Conservation (phyloP, 2,329 filamentous ascomycete species). For the Chrysoporthe puriensis region DNA sequence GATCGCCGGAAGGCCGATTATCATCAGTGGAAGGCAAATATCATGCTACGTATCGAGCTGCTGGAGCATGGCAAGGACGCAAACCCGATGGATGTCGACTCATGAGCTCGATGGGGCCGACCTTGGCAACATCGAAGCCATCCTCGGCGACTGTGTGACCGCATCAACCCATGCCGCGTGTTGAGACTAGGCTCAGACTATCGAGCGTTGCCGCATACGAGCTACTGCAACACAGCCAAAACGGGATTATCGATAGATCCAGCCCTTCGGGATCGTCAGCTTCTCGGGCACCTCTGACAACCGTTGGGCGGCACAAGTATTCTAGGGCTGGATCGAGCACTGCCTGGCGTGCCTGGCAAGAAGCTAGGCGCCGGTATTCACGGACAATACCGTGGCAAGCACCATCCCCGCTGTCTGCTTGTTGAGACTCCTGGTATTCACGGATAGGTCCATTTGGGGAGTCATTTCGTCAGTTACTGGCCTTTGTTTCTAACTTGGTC, state of each 20-base stretch:
- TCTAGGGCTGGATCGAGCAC: background rate
- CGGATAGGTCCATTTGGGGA: no score
- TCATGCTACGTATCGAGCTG: conserved; percentile 56
- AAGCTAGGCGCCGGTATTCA: background rate
- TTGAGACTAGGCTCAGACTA: conserved; percentile 11
- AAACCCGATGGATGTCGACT: conserved; percentile 29
- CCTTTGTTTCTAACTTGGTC: no score
- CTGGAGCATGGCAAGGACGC: conserved; percentile 26
- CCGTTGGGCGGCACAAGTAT: conserved; percentile 10
- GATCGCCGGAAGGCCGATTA: conserved; percentile 65
- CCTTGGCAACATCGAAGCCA: background rate
- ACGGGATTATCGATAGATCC: conserved; percentile 14
- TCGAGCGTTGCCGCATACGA: conserved; percentile 1
- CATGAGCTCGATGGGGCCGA: conserved; percentile 17
- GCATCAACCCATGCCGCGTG: background rate
- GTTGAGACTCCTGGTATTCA: no score
- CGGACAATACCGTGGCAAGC: no score
- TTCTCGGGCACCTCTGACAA: conserved; percentile 7
- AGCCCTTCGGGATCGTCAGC: conserved; percentile 12
- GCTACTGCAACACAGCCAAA: conserved; percentile 23
- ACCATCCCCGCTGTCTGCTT: no score
- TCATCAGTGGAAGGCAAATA: conserved; percentile 63
- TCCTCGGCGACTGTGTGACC: conserved; percentile 2
- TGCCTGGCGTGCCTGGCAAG: background rate
- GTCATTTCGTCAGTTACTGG: no score